Evolutionary conservation across 2,329 filamentous ascomycete genomes (phyloP), one percentile per base, ranked within the genome.

Genomic region (Calonectria crousiana): DNA sequence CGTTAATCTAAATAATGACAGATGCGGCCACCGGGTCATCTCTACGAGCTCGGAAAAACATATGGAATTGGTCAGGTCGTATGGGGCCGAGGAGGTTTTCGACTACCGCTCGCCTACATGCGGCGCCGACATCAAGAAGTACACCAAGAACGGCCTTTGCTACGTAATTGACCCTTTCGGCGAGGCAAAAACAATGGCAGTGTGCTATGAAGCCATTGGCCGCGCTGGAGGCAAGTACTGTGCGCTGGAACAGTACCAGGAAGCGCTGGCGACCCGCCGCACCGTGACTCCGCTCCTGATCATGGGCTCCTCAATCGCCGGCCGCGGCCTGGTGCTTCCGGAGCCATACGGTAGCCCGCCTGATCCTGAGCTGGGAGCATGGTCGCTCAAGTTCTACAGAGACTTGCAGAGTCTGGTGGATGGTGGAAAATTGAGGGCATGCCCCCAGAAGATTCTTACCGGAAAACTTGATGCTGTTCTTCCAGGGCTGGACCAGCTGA

Each of bases 71-170:
- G 85, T 85, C 20, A 78, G 82, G 65, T 71, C 67, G 0, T 85
- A 79, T 52, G 88, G 88, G 14, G 87, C 87, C 0, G 84, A 83
- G 8, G 76, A 78, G 13, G 83, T 78, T 2, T 88, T 88, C 73
- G 86, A 89, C 79, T 88, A 83, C 32, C 68, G 41, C 60, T 75
- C 74, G 14, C 58, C 74, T 16, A 75, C 71, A 11, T 76, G 68
- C 47, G 72, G n/a, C 18, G 75, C 73, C 1, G 81, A 84, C 83
- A 56, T 56, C 18, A 56, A 30, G 11, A 56, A 56, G 34, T 56
- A 56, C 30, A 56, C 52, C 5, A 56, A 56, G 9, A 56, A 56
- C 18, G 16, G 28, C 11, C 52, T 56, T n/a, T 14, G 52, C 52
- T 56, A 56, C 3, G 52, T 34, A 18, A 56, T 56, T 34, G 52